These are phyloP conservation scores for Leishmania lainsoni DNA, from an alignment of 208 protist species.

Conservation along the genomic window DNA sequence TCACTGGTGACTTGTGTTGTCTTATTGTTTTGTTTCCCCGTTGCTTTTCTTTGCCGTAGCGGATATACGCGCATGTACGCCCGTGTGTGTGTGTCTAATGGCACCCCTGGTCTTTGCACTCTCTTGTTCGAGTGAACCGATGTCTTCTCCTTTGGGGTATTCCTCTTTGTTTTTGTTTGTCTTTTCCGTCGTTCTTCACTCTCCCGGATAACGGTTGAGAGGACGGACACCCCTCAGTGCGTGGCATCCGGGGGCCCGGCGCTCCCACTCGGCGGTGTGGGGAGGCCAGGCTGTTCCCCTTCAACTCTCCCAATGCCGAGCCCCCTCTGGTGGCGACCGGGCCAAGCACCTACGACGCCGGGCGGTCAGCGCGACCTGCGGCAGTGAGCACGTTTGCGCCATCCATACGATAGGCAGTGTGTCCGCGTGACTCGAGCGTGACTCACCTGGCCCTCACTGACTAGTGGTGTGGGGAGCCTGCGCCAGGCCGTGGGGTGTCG, in stretches of 20 bases:
- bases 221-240: background rate
- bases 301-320: background rate
- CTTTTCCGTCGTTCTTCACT: constrained; percentile 3
- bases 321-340: background rate
- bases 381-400: too few species aligned
- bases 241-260: too few species aligned
- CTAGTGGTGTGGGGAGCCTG: background rate
- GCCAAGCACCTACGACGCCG: background rate
- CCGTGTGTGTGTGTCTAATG: background rate
- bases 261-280: background rate
- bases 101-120: background rate
- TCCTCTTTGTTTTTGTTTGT: background rate
- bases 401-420: too few species aligned
- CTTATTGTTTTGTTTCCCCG: too few species aligned
- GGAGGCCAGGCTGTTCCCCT: background rate
- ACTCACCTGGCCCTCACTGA: background rate
- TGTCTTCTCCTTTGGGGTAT: background rate
- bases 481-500: background rate
- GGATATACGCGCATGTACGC: background rate
- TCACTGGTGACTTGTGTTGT: too few species aligned
- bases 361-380: background rate
- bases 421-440: background rate
- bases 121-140: background rate
- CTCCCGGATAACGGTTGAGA: background rate
- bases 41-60: background rate